Conservation (phyloP, 768 basidiomycete genomes). For the Xanthoconium purpureum region DNA sequence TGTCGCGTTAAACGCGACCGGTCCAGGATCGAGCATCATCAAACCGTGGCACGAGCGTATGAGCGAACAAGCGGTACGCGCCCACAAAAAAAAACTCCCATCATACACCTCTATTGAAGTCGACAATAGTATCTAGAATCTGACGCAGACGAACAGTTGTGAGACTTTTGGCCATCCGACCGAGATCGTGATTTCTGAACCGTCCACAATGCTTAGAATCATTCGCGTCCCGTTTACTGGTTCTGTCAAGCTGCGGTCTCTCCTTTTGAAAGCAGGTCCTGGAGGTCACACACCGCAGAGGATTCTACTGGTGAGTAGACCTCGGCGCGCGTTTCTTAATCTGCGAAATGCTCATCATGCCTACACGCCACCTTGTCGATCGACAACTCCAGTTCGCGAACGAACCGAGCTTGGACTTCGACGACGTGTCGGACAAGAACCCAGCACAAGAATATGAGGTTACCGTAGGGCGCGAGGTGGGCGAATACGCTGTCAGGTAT, state of each 20-base stretch:
- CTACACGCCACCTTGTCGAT: not conserved
- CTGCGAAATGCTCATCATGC: not conserved
- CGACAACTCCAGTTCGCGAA: slow-evolving; percentile 65
- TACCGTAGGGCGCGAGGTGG: slow-evolving; percentile 69
- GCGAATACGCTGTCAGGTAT: slow-evolving; percentile 83
- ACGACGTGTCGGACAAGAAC: slow-evolving; percentile 57
- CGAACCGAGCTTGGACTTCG: slow-evolving; percentile 76
- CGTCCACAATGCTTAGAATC: slow-evolving; percentile 47
- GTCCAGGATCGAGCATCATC: slow-evolving; percentile 55
- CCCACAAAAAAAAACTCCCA: not conserved
- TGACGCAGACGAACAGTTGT: slow-evolving; percentile 91
- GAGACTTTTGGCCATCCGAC: slow-evolving; percentile 18
- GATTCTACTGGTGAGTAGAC: slow-evolving; percentile 58
- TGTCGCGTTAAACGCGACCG: slow-evolving; percentile 68
- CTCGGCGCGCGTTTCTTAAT: not conserved
- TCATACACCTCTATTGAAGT: slow-evolving; percentile 3
- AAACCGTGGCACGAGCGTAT: slow-evolving; percentile 84
- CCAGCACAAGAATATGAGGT: slow-evolving; percentile 74
- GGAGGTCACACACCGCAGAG: slow-evolving; percentile 71
- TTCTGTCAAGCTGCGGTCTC: slow-evolving; percentile 76
- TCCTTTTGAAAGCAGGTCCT: slow-evolving; percentile 84
- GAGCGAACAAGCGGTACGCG: slow-evolving; percentile 64
- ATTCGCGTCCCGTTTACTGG: slow-evolving; percentile 85
- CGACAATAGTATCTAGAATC: slow-evolving; percentile 70
- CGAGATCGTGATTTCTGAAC: slow-evolving; percentile 2